Conservation (phyloP, 106 monocot species). For the Dendrobium chrysotoxum region DNA sequence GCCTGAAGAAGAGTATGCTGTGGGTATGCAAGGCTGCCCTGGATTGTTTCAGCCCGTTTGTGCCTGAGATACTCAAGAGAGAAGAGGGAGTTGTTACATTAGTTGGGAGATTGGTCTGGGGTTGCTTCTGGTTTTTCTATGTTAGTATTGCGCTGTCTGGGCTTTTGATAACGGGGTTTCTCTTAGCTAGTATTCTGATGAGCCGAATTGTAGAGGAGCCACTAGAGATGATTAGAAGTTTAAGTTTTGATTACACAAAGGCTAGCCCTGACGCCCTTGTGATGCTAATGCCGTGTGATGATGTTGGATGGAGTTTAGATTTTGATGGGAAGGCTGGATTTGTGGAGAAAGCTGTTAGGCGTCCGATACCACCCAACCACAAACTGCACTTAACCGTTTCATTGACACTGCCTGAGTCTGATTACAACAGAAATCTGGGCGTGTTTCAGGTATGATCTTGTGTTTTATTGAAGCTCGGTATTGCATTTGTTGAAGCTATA, state of each 20-base stretch:
- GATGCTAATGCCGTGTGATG: slow-evolving; percentile 24
- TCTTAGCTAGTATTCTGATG: slow-evolving; percentile 41
- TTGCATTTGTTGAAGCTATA: not conserved
- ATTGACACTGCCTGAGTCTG: slow-evolving; percentile 79
- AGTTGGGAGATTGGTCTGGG: slow-evolving; percentile 30
- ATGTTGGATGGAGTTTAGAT: slow-evolving; percentile 5
- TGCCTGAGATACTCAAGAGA: slow-evolving; percentile 12
- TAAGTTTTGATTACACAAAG: slow-evolving; percentile 89
- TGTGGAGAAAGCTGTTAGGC: not conserved
- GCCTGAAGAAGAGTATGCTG: slow-evolving; percentile 13
- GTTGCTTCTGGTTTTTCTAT: slow-evolving; percentile 66
- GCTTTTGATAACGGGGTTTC: slow-evolving; percentile 42
- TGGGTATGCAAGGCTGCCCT: slow-evolving; percentile 7
- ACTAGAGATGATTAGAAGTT: slow-evolving; percentile 32
- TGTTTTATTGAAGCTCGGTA: not conserved
- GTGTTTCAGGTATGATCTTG: slow-evolving; percentile 69
- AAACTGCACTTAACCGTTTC: slow-evolving; percentile 51
- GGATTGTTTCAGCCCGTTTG: slow-evolving; percentile 6
- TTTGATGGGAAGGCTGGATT: slow-evolving; percentile 5
- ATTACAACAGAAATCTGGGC: slow-evolving; percentile 81
- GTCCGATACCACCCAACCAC: slow-evolving; percentile 33
- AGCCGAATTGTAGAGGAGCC: slow-evolving; percentile 57
- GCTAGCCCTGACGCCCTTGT: slow-evolving; percentile 66
- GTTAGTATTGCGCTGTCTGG: slow-evolving; percentile 44
- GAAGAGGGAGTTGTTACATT: slow-evolving; percentile 21